Evolutionary conservation across 228 moss, liverwort and hornwort species (phyloP).

Genomic region (Sphagnum fallax): DNA sequence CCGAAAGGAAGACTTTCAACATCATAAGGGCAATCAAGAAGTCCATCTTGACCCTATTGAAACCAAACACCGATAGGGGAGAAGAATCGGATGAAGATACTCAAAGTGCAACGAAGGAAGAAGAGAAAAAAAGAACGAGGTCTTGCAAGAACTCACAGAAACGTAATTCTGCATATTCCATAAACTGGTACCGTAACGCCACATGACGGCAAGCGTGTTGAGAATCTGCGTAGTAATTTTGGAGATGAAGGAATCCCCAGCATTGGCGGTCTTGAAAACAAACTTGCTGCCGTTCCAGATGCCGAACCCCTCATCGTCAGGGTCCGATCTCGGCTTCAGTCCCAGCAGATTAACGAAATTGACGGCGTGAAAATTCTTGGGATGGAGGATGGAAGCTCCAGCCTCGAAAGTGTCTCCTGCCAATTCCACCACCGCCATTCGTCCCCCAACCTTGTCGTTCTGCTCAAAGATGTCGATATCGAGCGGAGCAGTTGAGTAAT

Average conservation of each 20-base stretch:
- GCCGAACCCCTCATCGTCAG: constrained; percentile 60
- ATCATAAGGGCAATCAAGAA: no score
- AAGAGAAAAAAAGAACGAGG: background rate
- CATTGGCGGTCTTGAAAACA: constrained; percentile 59
- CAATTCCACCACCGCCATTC: constrained; percentile 73
- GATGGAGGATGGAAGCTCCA: constrained; percentile 70
- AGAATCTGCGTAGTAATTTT: constrained; percentile 52
- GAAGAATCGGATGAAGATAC: no score
- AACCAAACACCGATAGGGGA: no score
- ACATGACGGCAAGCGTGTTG: constrained; percentile 63
- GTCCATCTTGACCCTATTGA: no score
- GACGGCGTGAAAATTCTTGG: constrained; percentile 48
- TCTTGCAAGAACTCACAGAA: constrained; percentile 45
- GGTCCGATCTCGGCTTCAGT: constrained; percentile 35
- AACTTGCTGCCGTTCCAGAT: constrained; percentile 79
- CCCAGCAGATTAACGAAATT: constrained; percentile 56
- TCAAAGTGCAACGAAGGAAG: no score
- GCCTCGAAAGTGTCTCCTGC: constrained; percentile 80
- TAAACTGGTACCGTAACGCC: constrained; percentile 86
- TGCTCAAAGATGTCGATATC: constrained; percentile 62
- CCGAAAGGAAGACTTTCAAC: no score
- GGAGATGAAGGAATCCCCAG: constrained; percentile 57
- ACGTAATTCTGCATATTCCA: constrained; percentile 69
- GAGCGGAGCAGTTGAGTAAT: constrained; percentile 31
- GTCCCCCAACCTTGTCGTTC: constrained; percentile 64